phyloP scores from a whole-genome alignment of 371 early-diverging fungal species.

The Homolaphlyctis polyrhiza region DNA sequence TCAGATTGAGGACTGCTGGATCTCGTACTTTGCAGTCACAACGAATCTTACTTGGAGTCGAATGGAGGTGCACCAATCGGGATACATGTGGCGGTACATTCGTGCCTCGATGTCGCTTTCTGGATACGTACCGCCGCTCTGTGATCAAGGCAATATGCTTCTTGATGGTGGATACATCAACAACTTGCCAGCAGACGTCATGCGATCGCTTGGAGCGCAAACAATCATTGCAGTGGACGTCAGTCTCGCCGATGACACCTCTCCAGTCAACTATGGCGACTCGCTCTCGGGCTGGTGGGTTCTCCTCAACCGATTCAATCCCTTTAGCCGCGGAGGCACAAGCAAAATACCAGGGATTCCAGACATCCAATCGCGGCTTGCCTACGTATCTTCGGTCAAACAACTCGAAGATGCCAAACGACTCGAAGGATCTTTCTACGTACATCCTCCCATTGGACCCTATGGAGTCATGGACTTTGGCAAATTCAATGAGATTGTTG shows the following conservation, averaged over 20 bases:
- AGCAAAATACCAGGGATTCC: conserved; percentile 85
- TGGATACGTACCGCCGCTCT: conserved; percentile 90
- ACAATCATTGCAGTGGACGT: conserved; percentile 97
- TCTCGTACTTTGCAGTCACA: conserved; percentile 94
- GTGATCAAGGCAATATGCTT: conserved; percentile 93
- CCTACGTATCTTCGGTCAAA: conserved; percentile 92
- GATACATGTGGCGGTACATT: conserved; percentile 96
- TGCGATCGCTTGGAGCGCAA: conserved; percentile 86
- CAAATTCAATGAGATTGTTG: conserved; percentile 86
- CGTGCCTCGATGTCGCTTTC: conserved; percentile 98
- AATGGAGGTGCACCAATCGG: conserved; percentile 87
- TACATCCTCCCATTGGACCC: conserved; percentile 83
- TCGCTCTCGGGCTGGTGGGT: conserved; percentile 93
- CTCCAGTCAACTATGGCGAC: conserved; percentile 90
- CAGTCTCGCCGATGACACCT: conserved; percentile 85
- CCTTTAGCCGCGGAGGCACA: conserved; percentile 51
- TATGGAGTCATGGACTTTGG: conserved; percentile 94
- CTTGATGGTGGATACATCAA: conserved; percentile 99
- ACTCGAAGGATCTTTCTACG: conserved; percentile 78
- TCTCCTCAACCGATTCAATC: conserved; percentile 78
- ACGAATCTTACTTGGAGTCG: conserved; percentile 96
- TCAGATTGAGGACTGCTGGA: conserved; percentile 97
- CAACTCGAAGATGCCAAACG: conserved; percentile 87
- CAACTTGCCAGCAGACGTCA: conserved; percentile 95
- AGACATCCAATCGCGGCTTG: conserved; percentile 95